These are phyloP conservation scores for Lomentospora prolificans DNA, from an alignment of 2,329 filamentous ascomycete species.

Conservation along the genomic window DNA sequence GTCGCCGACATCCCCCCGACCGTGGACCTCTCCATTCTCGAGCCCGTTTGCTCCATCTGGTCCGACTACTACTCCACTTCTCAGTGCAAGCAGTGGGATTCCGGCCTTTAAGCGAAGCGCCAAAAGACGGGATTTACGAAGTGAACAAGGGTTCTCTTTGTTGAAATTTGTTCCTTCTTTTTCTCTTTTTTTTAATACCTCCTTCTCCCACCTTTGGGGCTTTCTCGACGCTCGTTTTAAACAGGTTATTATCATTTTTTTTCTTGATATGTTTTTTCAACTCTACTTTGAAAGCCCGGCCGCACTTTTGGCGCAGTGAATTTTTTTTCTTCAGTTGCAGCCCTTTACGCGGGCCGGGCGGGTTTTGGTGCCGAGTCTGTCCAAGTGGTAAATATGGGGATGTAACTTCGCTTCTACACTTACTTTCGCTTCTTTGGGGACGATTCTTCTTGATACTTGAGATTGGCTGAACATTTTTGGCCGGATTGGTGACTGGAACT, in stretches of 20 bases:
- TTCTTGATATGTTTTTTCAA: not conserved
- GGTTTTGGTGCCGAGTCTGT: no score
- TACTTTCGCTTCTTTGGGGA: conserved; percentile 12
- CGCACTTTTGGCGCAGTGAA: not conserved
- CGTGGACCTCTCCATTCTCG: conserved; percentile 10
- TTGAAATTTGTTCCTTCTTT: no score
- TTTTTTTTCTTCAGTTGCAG: not conserved
- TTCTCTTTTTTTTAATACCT: conserved; percentile 6
- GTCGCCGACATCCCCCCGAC: conserved; percentile 9
- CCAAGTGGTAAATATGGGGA: not conserved
- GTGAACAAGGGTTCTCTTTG: not conserved
- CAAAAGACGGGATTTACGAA: not conserved
- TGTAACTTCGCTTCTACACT: not conserved
- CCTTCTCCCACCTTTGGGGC: conserved; percentile 1
- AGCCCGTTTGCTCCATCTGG: conserved; percentile 11
- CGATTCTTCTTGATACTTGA: conserved; percentile 6
- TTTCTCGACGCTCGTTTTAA: not conserved
- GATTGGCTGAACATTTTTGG: not conserved
- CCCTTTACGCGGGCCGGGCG: not conserved
- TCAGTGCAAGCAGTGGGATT: conserved; percentile 13
- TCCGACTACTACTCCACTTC: conserved; percentile 11
- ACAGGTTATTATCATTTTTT: no score
- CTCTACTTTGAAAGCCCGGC: not conserved
- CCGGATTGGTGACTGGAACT: not conserved
- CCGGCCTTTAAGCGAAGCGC: conserved; percentile 10